A percentile compares a stretch with the other conserved stretches of the same genome.
These are phyloP conservation scores for Vachellia collinsii DNA, from an alignment of 306 rosid genomes.

Conservation along the genomic window DNA sequence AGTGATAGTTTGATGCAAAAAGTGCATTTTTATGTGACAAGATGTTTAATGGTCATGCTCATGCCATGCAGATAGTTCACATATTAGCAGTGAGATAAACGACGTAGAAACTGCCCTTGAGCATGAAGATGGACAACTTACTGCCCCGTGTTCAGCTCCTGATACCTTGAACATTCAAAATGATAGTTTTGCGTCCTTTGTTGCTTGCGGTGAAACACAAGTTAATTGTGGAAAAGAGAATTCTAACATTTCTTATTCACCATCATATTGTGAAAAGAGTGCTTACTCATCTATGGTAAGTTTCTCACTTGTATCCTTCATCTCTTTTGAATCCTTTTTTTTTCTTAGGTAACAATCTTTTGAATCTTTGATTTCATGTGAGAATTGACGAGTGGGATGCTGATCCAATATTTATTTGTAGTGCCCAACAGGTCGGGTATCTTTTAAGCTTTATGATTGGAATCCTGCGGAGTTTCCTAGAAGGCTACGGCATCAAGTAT, in stretches of 20 bases:
- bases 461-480: slow-evolving; percentile 99
- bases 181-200: slow-evolving; percentile 51
- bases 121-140: slow-evolving; percentile 57
- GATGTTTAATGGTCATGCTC: slow-evolving; percentile 28
- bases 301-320: slow-evolving; percentile 20
- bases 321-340: slow-evolving; percentile 7
- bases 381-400: slow-evolving; percentile 24
- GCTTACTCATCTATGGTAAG: slow-evolving; percentile 83
- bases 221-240: slow-evolving; percentile 58
- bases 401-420: slow-evolving; percentile 60
- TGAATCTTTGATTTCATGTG: slow-evolving; percentile 14
- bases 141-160: slow-evolving; percentile 49
- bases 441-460: slow-evolving; percentile 99
- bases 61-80: slow-evolving; percentile 57
- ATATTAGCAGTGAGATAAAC: slow-evolving; percentile 49
- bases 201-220: slow-evolving; percentile 64
- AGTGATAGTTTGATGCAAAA: neutral
- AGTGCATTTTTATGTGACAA: slow-evolving; percentile 24
- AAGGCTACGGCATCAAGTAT: slow-evolving; percentile 98
- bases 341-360: too few relatives aligned
- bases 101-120: slow-evolving; percentile 55
- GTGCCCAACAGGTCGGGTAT: slow-evolving; percentile 98
- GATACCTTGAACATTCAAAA: slow-evolving; percentile 50
- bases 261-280: slow-evolving; percentile 65
- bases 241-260: slow-evolving; percentile 50